A percentile compares a stretch with the other conserved stretches of the same genome.
Conservation (phyloP, 2,329 filamentous ascomycete species). For the Diaporthe caulivora region DNA sequence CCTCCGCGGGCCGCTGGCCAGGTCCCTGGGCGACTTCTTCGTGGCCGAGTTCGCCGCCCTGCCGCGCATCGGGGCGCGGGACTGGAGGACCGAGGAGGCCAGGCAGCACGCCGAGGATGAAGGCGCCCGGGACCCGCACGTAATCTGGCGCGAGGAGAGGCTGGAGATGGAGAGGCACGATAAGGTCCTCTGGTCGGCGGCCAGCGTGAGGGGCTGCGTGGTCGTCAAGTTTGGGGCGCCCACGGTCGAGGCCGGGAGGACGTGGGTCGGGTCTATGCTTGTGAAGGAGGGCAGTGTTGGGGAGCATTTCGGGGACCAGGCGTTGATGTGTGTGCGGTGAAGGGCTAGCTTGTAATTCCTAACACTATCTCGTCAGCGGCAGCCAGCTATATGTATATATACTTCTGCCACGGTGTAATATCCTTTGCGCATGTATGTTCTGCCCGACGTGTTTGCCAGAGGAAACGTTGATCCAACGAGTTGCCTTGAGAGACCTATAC, state of each 20-base stretch:
- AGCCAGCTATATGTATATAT: background rate
- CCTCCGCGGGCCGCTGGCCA: slow-evolving; percentile 79
- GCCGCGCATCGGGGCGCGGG: slow-evolving; percentile 84
- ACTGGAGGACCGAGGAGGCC: slow-evolving; percentile 73
- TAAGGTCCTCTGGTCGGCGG: slow-evolving; percentile 84
- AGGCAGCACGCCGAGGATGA: slow-evolving; percentile 52
- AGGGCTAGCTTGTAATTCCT: background rate
- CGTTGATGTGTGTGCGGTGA: slow-evolving; percentile 79
- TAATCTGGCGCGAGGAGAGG: slow-evolving; percentile 67
- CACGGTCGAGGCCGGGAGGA: slow-evolving; percentile 82
- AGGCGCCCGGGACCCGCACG: slow-evolving; percentile 55
- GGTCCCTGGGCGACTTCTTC: slow-evolving; percentile 78
- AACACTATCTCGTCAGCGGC: background rate
- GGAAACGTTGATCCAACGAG: background rate
- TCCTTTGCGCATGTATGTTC: background rate
- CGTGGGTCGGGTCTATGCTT: slow-evolving; percentile 84
- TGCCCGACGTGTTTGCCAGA: background rate
- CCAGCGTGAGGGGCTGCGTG: slow-evolving; percentile 83
- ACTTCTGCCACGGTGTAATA: no score
- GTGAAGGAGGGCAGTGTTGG: slow-evolving; percentile 79
- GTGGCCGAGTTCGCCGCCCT: slow-evolving; percentile 81
- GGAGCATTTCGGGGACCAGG: slow-evolving; percentile 81
- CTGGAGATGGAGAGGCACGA: slow-evolving; percentile 69
- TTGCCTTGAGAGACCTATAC: background rate
- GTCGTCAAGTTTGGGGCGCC: slow-evolving; percentile 91